Conservation (phyloP, 2,329 filamentous ascomycete genomes). For the Cladosporium austrohemisphaericum region DNA sequence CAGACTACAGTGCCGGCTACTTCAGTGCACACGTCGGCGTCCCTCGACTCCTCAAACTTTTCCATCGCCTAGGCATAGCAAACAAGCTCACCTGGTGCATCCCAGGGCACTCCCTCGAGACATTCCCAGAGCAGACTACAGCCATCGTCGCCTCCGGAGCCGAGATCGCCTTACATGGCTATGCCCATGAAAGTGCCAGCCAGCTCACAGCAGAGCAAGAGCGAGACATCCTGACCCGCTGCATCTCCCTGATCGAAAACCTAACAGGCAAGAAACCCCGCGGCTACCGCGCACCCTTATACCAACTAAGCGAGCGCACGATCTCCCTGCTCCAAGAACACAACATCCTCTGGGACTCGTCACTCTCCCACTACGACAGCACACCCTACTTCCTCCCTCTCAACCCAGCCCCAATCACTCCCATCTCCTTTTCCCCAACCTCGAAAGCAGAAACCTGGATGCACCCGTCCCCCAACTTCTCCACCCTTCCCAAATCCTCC, state of each 20-base stretch:
- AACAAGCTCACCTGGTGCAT: constrained; percentile 59
- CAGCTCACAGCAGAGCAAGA: constrained; percentile 50
- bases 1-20: constrained; percentile 55
- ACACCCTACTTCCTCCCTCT: constrained; percentile 47
- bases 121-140: constrained; percentile 50
- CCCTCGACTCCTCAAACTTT: constrained; percentile 52
- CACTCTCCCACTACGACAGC: constrained; percentile 50
- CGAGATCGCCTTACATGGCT: constrained; percentile 52
- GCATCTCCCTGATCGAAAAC: constrained; percentile 42
- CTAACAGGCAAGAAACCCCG: constrained; percentile 45
- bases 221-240: constrained; percentile 48
- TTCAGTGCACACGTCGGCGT: constrained; percentile 57
- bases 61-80: constrained; percentile 49
- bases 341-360: constrained; percentile 51
- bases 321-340: constrained; percentile 47
- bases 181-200: constrained; percentile 46
- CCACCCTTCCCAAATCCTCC: constrained; percentile 27
- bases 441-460: constrained; percentile 44
- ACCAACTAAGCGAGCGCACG: constrained; percentile 49
- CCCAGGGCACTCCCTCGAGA: constrained; percentile 57
- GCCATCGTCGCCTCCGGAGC: constrained; percentile 51
- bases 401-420: constrained; percentile 37
- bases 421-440: constrained; percentile 39
- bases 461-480: constrained; percentile 37
- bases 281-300: constrained; percentile 52